Base-by-base conservation (phyloP, 768 basidiomycete species). In the Sarcodon aspratus region DNA sequence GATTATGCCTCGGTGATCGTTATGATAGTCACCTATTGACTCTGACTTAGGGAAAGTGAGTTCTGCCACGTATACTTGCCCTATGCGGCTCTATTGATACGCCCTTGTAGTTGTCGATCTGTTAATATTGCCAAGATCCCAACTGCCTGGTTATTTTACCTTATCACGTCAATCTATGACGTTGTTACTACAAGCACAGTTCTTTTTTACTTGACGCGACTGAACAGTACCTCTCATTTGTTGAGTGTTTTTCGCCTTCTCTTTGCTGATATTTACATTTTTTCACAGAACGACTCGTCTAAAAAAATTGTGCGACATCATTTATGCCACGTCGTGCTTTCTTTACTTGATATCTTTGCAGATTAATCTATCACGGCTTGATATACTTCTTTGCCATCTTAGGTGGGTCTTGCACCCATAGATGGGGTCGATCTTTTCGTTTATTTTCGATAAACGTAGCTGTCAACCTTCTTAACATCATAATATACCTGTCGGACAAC, bases 321-420 rank as follows among this genome's bases (percentile, higher is more conserved):
- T 17, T 31, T 36, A 36, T 36, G 5, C 9, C 40, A 18, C 15
- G 18, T 13, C 50, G n/a, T n/a, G 37, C 46, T 9, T 7, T 44
- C 31, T 38, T 55, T n/a, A 15, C 35, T 37, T 10, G 40, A 11
- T 5, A 5, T 7, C 5, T 27, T 32, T 6, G 13, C 52, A 84
- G 80, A 63, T 78, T 84, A 76, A 63, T 85, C 4, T 78, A 77
- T 48, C 80, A 85, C 53, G 82, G 82, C 27, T 61, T 85, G 21
- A 72, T 74, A 27, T 85, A 81, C 58, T 78, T 66, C 66, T 4
- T 61, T 85, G 40, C 77, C 80, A 46, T 66, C 59, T 71, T 48
- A 11, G 58, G 49, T 7, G 4, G 9, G 11, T 43, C 31, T 9
- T 34, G 21, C 12, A 15, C 1, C 21, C 15, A 15, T 15, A 40